Conservation (phyloP, 2,329 filamentous ascomycete species). For the Colletotrichum sp. region DNA sequence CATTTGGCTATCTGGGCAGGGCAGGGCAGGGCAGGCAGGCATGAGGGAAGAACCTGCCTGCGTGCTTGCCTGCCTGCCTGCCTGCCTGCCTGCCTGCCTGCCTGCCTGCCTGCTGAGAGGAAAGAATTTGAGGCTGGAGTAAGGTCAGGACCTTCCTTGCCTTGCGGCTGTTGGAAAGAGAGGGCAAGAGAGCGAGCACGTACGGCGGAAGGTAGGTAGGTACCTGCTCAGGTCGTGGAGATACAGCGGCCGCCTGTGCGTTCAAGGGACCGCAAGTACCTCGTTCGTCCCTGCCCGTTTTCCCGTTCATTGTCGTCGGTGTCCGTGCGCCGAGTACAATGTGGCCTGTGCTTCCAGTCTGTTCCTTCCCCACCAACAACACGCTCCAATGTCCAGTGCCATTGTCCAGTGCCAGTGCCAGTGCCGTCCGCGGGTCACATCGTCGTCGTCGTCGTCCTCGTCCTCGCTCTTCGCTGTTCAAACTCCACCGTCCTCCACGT, state of each 20-base stretch:
- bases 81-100: no score
- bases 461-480: not conserved
- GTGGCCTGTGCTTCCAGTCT: not conserved
- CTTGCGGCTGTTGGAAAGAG: not conserved
- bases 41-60: not conserved
- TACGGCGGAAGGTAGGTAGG: not conserved
- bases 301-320: not conserved
- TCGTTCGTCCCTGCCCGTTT: not conserved
- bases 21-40: not conserved
- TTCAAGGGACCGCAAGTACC: slow-evolving; percentile 3
- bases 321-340: not conserved
- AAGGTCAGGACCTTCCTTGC: not conserved
- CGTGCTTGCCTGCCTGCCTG: not conserved
- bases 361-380: not conserved
- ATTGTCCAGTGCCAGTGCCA: not conserved
- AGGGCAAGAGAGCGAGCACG: not conserved
- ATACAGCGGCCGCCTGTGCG: slow-evolving; percentile 19
- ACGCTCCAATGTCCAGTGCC: not conserved
- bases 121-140: not conserved
- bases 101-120: not conserved
- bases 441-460: not conserved
- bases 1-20: not conserved
- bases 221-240: not conserved
- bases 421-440: not conserved
- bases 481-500: not conserved